A percentile compares a stretch with the other conserved stretches of the same genome.
Conservation (phyloP, 169 alveolate genomes). For the Theileria luwenshuni region DNA sequence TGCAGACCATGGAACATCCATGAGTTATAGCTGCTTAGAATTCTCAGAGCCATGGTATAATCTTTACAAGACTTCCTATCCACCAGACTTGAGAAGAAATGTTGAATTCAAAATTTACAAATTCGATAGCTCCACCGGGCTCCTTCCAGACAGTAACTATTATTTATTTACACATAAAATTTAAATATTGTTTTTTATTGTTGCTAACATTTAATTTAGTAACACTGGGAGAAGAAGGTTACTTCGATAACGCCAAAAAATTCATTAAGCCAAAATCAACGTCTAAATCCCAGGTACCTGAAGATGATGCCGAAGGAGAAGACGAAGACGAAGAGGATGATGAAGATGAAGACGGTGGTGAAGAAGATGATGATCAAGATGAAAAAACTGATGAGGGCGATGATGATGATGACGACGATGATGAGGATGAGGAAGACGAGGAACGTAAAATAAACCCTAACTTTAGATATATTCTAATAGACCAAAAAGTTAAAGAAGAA, state of each 20-base stretch:
- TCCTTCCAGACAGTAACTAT: conserved; percentile 57
- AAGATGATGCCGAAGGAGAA: too few species aligned
- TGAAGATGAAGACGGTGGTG: background rate
- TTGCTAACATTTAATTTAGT: conserved; percentile 3
- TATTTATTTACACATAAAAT: background rate
- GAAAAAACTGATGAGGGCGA: background rate
- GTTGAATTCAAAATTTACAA: conserved; percentile 37
- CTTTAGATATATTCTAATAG: conserved; percentile 20
- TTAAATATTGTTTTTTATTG: background rate
- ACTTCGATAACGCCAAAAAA: conserved; percentile 12
- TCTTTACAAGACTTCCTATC: conserved; percentile 39
- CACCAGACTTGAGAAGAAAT: conserved; percentile 39
- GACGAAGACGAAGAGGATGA: background rate
- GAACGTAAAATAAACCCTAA: conserved; percentile 28
- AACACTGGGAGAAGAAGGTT: background rate
- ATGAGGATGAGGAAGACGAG: too few species aligned
- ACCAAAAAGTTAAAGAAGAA: background rate
- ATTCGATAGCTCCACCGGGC: conserved; percentile 38
- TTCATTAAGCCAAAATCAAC: too few species aligned
- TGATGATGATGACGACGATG: too few species aligned
- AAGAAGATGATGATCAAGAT: background rate
- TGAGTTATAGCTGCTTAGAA: conserved; percentile 54
- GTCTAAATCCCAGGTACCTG: too few species aligned
- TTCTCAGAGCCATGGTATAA: conserved; percentile 63
- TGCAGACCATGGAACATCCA: background rate